Conservation (phyloP, 2,329 filamentous ascomycete genomes). For the Phyllosticta citriasiana region DNA sequence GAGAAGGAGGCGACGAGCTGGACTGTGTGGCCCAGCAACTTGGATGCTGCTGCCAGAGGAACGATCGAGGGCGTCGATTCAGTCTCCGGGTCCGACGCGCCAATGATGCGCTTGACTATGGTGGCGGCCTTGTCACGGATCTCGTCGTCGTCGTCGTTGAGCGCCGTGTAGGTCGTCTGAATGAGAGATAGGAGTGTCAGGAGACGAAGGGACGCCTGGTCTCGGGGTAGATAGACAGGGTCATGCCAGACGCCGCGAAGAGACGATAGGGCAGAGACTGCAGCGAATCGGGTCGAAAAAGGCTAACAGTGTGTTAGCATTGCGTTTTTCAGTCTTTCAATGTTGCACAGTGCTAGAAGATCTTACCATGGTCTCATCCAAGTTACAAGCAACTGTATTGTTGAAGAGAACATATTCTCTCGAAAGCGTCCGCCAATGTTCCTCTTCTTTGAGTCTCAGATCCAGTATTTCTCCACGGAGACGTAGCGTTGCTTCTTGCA, state of each 20-base stretch:
- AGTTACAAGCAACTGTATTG: conserved; percentile 8
- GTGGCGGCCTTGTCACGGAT: conserved; percentile 57
- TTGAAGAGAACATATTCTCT: background rate
- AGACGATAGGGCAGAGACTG: conserved; percentile 45
- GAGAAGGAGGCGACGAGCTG: background rate
- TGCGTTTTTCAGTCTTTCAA: background rate
- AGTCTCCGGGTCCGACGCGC: background rate
- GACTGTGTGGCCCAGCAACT: background rate
- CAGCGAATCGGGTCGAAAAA: conserved; percentile 56
- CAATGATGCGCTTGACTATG: conserved; percentile 40
- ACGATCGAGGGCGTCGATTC: conserved; percentile 7
- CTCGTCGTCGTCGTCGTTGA: conserved; percentile 90
- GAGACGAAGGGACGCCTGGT: background rate
- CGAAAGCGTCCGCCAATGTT: background rate
- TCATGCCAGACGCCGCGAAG: conserved; percentile 19
- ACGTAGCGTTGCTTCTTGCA: conserved; percentile 2
- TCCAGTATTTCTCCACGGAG: background rate
- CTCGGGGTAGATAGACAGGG: background rate
- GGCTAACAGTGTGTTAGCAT: conserved; percentile 31
- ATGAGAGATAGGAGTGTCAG: conserved; percentile 17
- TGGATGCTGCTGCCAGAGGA: background rate
- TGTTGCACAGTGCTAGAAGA: background rate
- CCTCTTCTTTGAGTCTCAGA: background rate
- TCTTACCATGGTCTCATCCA: conserved; percentile 22
- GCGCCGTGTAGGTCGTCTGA: conserved; percentile 60